phyloP scores from a whole-genome alignment of 805 yeast genomes.

The Wickerhamiella azymoides region DNA sequence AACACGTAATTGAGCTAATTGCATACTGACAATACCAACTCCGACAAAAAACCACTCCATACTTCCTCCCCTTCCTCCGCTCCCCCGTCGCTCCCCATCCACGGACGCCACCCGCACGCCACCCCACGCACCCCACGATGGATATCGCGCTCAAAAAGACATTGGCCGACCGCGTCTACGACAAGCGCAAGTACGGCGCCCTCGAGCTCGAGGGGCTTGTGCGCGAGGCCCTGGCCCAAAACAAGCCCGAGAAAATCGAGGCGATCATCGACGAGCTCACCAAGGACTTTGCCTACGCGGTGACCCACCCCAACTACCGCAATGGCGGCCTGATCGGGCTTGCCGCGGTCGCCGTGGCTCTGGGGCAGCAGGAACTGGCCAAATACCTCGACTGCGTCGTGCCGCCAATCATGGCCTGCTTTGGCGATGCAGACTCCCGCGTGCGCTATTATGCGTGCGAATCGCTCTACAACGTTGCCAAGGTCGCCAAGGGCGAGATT shows the following conservation, averaged over 20 bases:
- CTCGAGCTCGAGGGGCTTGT: constrained; percentile 53
- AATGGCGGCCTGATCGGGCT: constrained; percentile 93
- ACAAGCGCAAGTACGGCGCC: constrained; percentile 66
- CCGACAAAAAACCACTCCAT: too few relatives aligned
- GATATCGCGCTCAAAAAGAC: constrained; percentile 58
- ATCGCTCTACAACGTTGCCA: constrained; percentile 86
- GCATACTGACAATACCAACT: too few relatives aligned
- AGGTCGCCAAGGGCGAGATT: constrained; percentile 92
- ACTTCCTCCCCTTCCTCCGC: too few relatives aligned
- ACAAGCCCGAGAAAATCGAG: constrained; percentile 46
- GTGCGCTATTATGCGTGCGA: constrained; percentile 97
- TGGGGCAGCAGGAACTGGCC: constrained; percentile 74
- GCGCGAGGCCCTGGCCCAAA: constrained; percentile 47
- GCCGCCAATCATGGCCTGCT: constrained; percentile 88
- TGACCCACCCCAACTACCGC: constrained; percentile 74
- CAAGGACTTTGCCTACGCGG: constrained; percentile 64
- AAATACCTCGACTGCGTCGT: constrained; percentile 69
- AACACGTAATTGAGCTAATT: too few relatives aligned
- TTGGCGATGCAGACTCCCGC: constrained; percentile 94
- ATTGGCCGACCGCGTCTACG: constrained; percentile 58
- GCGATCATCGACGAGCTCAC: constrained; percentile 58
- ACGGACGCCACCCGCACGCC: too few relatives aligned
- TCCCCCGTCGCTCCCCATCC: too few relatives aligned
- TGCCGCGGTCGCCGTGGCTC: constrained; percentile 89
- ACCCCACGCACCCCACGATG: too few relatives aligned